These are phyloP conservation scores for Linnemannia exigua DNA, from an alignment of 192 early-diverging fungal genomes.

Conservation along the genomic window DNA sequence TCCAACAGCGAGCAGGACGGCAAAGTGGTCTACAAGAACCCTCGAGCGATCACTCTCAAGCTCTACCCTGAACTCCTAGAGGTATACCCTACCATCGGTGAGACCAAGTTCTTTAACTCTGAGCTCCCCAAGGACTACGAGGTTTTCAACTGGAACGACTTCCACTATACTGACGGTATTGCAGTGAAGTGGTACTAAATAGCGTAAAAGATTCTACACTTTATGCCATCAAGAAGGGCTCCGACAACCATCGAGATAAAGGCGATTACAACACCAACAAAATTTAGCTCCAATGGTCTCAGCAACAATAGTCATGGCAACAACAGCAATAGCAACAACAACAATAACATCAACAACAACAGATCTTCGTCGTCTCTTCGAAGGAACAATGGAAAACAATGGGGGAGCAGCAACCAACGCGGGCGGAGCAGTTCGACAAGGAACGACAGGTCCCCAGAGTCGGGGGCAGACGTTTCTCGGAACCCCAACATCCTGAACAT, in stretches of 20 bases:
- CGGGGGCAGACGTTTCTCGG: conserved; percentile 21
- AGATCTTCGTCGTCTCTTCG: conserved; percentile 18
- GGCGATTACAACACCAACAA: too few species aligned
- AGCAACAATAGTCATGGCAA: conserved; percentile 10
- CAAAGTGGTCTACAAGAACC: background rate
- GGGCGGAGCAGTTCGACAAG: background rate
- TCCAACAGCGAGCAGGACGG: background rate
- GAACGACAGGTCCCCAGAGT: conserved; percentile 18
- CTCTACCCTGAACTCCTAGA: background rate
- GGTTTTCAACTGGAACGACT: background rate
- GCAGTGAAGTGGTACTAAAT: too few species aligned
- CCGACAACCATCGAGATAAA: too few species aligned
- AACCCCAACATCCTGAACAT: conserved; percentile 20
- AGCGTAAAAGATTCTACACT: too few species aligned
- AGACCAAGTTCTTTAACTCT: background rate
- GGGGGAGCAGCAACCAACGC: conserved; percentile 21
- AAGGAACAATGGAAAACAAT: background rate
- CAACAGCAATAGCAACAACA: too few species aligned
- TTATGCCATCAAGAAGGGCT: background rate
- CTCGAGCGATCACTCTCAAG: background rate
- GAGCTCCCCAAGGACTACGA: background rate
- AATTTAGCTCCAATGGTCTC: too few species aligned
- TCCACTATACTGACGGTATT: conserved; percentile 5
- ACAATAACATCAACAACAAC: conserved; percentile 21
- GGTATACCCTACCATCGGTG: background rate